These are phyloP conservation scores for Xylariales sp. DNA, from an alignment of 2,329 filamentous ascomycete genomes.

Conservation along the genomic window DNA sequence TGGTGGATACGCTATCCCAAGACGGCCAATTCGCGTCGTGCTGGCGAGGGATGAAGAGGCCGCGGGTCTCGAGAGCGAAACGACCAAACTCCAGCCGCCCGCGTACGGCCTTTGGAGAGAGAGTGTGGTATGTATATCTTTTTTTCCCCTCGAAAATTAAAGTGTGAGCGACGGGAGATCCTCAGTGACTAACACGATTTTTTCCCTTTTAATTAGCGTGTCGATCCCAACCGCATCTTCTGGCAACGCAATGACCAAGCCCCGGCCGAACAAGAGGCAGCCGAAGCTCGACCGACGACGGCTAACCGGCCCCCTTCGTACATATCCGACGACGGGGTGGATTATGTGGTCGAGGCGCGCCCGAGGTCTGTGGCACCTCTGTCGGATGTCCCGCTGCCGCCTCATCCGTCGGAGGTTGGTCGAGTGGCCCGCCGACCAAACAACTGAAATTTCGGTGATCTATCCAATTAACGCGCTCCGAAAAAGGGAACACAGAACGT, in stretches of 20 bases:
- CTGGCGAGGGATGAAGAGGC: constrained; percentile 72
- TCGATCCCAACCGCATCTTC: constrained; percentile 76
- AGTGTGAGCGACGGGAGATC: no score
- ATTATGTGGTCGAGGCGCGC: constrained; percentile 65
- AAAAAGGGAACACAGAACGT: no score
- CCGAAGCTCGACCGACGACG: constrained; percentile 16
- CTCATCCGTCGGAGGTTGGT: constrained; percentile 9
- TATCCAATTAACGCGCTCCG: no score
- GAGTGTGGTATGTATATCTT: constrained; percentile 62
- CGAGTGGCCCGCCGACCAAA: neutral
- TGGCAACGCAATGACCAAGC: constrained; percentile 64
- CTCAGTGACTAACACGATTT: no score
- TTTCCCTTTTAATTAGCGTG: constrained; percentile 45
- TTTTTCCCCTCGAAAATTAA: no score
- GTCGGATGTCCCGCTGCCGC: constrained; percentile 26
- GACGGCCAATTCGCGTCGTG: constrained; percentile 71
- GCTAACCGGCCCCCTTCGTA: constrained; percentile 67
- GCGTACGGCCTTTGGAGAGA: constrained; percentile 83
- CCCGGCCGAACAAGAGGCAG: constrained; percentile 5
- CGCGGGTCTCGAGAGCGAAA: constrained; percentile 49
- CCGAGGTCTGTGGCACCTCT: constrained; percentile 52
- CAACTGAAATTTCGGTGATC: no score
- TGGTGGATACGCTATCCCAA: constrained; percentile 65
- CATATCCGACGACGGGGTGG: constrained; percentile 68
- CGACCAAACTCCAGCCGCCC: constrained; percentile 62